These are phyloP conservation scores for Geoglossum cookeanum DNA, from an alignment of 2,329 filamentous ascomycete genomes.

Conservation along the genomic window DNA sequence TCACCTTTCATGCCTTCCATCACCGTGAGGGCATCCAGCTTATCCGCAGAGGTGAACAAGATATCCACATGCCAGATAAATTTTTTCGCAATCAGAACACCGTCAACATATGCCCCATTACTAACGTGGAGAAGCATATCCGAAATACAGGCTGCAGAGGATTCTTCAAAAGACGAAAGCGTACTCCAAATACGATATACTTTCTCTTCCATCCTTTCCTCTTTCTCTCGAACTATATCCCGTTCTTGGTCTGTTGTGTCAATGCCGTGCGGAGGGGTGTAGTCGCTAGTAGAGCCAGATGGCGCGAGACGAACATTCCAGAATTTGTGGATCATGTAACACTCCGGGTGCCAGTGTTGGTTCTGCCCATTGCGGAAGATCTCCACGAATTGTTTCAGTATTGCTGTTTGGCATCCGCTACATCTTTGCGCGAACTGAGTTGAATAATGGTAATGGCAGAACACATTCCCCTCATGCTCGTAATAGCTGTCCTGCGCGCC, in stretches of 20 bases:
- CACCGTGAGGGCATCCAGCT: conserved; percentile 56
- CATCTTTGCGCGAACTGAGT: conserved; percentile 92
- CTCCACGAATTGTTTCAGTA: conserved; percentile 96
- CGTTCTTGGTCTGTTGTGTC: conserved; percentile 49
- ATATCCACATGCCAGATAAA: conserved; percentile 96
- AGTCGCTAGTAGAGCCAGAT: conserved; percentile 34
- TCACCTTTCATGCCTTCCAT: conserved; percentile 55
- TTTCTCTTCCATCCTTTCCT: conserved; percentile 93
- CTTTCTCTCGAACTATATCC: conserved; percentile 59
- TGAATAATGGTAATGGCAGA: conserved; percentile 97
- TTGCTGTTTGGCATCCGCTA: conserved; percentile 91
- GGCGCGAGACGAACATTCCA: conserved; percentile 86
- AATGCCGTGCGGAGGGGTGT: conserved; percentile 21
- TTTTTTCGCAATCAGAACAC: conserved; percentile 81
- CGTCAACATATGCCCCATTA: conserved; percentile 90
- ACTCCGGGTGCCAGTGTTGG: conserved; percentile 98
- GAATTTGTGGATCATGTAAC: conserved; percentile 99
- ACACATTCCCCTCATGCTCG: conserved; percentile 89
- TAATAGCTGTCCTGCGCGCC: conserved; percentile 98
- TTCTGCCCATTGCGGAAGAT: conserved; percentile 96
- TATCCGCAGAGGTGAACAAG: conserved; percentile 73
- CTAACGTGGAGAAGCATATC: conserved; percentile 98
- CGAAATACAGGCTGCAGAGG: conserved; percentile 91
- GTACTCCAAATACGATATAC: conserved; percentile 98
- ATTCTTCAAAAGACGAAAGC: conserved; percentile 90